Evolutionary conservation across 1,284 basidiomycete species (phyloP).

Genomic region (Irpex lacteus): DNA sequence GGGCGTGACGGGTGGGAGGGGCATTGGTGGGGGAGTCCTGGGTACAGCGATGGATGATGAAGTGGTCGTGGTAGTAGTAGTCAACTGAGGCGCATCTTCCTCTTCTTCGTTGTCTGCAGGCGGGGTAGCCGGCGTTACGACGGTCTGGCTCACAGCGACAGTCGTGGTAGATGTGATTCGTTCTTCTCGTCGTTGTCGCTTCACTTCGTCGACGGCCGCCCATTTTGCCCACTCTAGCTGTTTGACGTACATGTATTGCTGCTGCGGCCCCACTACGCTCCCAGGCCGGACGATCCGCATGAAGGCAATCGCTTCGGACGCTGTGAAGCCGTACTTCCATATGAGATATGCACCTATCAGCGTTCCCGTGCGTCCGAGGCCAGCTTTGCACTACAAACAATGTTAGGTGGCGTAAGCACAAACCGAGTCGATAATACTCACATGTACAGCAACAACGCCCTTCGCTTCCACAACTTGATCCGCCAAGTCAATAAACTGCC

Average conservation of each 20-base stretch:
- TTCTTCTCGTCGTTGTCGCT: conserved; percentile 42
- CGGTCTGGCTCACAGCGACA: conserved; percentile 39
- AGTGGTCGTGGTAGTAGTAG: conserved; percentile 32
- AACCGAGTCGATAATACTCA: conserved; percentile 39
- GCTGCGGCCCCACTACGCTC: conserved; percentile 91
- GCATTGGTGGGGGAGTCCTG: conserved; percentile 28
- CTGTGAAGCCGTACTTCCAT: conserved; percentile 99
- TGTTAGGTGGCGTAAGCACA: conserved; percentile 18
- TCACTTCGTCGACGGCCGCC: conserved; percentile 80
- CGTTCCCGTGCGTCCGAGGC: conserved; percentile 90
- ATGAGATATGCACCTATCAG: conserved; percentile 97
- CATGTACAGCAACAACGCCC: conserved; percentile 86
- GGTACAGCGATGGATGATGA: conserved; percentile 30
- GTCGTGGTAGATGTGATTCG: conserved; percentile 14
- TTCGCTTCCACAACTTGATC: conserved; percentile 78
- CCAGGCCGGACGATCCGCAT: conserved; percentile 98
- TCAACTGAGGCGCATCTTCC: conserved; percentile 38
- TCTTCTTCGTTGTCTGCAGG: conserved; percentile 70
- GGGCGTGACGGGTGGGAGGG: conserved; percentile 73
- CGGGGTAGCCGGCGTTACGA: conserved; percentile 79
- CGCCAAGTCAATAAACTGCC: conserved; percentile 84
- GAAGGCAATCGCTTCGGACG: conserved; percentile 94
- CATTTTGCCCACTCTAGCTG: conserved; percentile 93
- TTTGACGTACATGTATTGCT: conserved; percentile 96
- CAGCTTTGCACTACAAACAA: conserved; percentile 80